Base-by-base conservation (phyloP, 2,329 filamentous ascomycete species). In the Cladophialophora bantiana region DNA sequence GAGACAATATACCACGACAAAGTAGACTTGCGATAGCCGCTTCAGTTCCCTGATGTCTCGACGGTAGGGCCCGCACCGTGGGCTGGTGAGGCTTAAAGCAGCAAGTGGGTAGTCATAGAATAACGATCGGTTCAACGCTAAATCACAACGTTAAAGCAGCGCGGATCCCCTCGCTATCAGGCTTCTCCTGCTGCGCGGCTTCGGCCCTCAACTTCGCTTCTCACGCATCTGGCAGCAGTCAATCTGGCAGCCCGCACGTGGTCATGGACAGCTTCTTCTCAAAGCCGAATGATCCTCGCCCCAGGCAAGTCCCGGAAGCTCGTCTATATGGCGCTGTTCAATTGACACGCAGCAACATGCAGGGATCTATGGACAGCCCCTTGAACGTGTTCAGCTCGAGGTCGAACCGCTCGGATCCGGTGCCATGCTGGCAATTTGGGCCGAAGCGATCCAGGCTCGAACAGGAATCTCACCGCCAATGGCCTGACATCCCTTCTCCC, bases 391-490 rank as follows among this genome's bases (percentile, higher is more conserved):
- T 50, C 45, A 50, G 9, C 18, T 10, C 18, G 20, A 26, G 45
- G 20, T 50, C 20, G 10, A 18, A 31, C 18, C 2, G 18, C 45
- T 20, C 20, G 45, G 45, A 50, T 50, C 20, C 45, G 45, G 45
- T 50, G 45, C 45, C 9, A 50, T 50, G 45, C 45, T 31, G 18
- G 45, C 18, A 50, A 15, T n/a, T 50, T 50, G 20, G 45, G 45
- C 45, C 45, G 45, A 50, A 31, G 20, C 20, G 45, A 31, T 31
- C 45, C 45, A 50, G 45, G 45, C 45, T 50, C 45, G 10, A 31
- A 7, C 26, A 26, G 18, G 7, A 50, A 50, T 50, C 45, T 50
- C 45, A 50, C 45, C 45, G 45, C 45, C 45, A 50, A 50, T 50
- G 45, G 13, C 15, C 45, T 13, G 45, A 18, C 20, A 20, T 50